Evolutionary conservation across 2,329 filamentous ascomycete species (phyloP), one percentile per base, ranked within the genome.

Genomic region (Botrytis hyacinthi): DNA sequence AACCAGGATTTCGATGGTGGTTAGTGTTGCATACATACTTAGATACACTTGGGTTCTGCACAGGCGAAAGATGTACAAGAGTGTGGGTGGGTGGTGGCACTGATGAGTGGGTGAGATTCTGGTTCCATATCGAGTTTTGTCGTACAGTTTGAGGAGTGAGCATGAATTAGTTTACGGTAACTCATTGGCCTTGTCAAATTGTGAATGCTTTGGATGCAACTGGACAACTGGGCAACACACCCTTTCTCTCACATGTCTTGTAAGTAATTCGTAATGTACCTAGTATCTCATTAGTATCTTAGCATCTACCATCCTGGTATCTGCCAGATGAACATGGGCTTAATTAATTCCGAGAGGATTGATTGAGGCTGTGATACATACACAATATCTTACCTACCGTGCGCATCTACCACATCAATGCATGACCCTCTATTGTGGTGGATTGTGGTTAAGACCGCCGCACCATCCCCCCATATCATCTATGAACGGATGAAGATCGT

Each of bases 331-430:
- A 71, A 54, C 59, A 65, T 63, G 59, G 48, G 60, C 60, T 66
- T 72, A 54, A 60, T 70, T 70, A 46, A 37, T 70, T 42, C 61
- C 70, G 70, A 66, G 22, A 72, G 70, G 46, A 35, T 57, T 66
- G 46, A 72, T 66, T 66, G 60, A 66, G 70, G 70, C 46, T 72
- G 70, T 71, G 46, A 72, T 72, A 72, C 37, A 44, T 9, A 65
- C 62, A 68, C 46, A 48, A 71, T 71, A 71, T 66, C 57, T 71
- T 42, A 71, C 59, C 46, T 71, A 65, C 35, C 57, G 66, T 40
- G 37, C 46, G 59, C 46, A 32, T 46, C 69, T 62, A 60, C 42
- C 42, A 60, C 67, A 70, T 35, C 37, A 63, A 63, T 48, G 66
- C 66, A 69, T 69, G 48, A 26, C 66, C 66, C 40, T 57, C 51